Conservation (phyloP, 352 stramenopile genomes). For the Phytophthora colocasiae region DNA sequence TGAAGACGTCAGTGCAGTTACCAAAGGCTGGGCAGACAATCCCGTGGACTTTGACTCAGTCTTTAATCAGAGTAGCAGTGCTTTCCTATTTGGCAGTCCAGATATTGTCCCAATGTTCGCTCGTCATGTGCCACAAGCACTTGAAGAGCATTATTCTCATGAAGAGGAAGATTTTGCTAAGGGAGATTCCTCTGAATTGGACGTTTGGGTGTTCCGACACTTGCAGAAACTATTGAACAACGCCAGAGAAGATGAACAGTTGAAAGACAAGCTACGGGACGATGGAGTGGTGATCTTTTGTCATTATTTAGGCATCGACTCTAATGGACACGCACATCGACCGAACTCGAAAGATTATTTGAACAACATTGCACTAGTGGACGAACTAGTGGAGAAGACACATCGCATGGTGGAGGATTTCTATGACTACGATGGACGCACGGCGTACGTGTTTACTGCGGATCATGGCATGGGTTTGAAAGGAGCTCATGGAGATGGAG, state of each 20-base stretch:
- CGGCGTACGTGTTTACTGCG: conserved; percentile 84
- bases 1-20: conserved; percentile 89
- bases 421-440: conserved; percentile 69
- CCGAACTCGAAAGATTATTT: conserved; percentile 81
- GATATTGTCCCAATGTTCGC: conserved; percentile 91
- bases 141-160: conserved; percentile 77
- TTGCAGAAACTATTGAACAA: conserved; percentile 53
- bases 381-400: conserved; percentile 76
- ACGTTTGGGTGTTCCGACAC: conserved; percentile 79
- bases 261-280: conserved; percentile 45
- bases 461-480: conserved; percentile 90
- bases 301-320: conserved; percentile 87
- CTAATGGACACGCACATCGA: conserved; percentile 86
- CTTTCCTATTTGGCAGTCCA: conserved; percentile 83
- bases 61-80: conserved; percentile 77
- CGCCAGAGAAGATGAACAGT: conserved; percentile 13
- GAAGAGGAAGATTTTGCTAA: conserved; percentile 85
- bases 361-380: conserved; percentile 86
- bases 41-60: conserved; percentile 90
- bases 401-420: conserved; percentile 68
- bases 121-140: conserved; percentile 70
- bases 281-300: conserved; percentile 78
- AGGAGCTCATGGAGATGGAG: conserved; percentile 82
- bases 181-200: conserved; percentile 70
- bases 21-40: conserved; percentile 89